Conservation (phyloP, 352 stramenopile species). For the Halophytophthora polymorphica region DNA sequence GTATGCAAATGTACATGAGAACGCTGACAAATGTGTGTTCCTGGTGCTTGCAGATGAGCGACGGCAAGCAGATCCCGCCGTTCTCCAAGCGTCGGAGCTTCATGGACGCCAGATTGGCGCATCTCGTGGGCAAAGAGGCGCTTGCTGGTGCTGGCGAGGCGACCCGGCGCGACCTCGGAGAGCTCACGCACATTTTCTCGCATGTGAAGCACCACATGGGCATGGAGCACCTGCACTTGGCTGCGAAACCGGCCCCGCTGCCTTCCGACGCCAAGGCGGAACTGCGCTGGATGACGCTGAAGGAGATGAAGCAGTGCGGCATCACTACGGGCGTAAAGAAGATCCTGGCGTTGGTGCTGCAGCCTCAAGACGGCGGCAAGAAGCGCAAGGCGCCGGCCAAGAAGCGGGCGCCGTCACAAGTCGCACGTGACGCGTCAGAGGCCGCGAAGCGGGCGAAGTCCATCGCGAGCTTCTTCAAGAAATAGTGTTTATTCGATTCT, state of each 20-base stretch:
- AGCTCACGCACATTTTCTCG: slow-evolving; percentile 88
- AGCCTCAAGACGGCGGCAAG: slow-evolving; percentile 6
- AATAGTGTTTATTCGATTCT: slow-evolving; percentile 38
- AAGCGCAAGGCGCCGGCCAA: slow-evolving; percentile 13
- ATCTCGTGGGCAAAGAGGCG: slow-evolving; percentile 28
- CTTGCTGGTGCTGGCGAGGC: slow-evolving; percentile 19
- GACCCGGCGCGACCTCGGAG: slow-evolving; percentile 52
- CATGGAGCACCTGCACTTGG: slow-evolving; percentile 79
- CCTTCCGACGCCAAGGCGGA: slow-evolving; percentile 9
- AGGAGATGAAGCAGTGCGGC: slow-evolving; percentile 71
- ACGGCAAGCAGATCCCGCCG: slow-evolving; percentile 60
- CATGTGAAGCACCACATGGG: slow-evolving; percentile 91
- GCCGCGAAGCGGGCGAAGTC: slow-evolving; percentile 47
- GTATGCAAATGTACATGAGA: neutral
- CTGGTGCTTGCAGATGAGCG: slow-evolving; percentile 34
- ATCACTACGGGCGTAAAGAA: slow-evolving; percentile 90
- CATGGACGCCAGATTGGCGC: slow-evolving; percentile 38
- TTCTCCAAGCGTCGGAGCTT: slow-evolving; percentile 61
- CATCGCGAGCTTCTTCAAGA: slow-evolving; percentile 65
- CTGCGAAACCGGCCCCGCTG: slow-evolving; percentile 18
- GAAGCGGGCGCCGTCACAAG: slow-evolving; percentile 28
- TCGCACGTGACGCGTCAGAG: slow-evolving; percentile 24
- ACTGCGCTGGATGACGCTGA: slow-evolving; percentile 72
- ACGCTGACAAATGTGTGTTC: neutral
- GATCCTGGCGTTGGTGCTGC: slow-evolving; percentile 60